phyloP scores from a whole-genome alignment of 192 early-diverging fungal species.

The Coemansia sp. region DNA sequence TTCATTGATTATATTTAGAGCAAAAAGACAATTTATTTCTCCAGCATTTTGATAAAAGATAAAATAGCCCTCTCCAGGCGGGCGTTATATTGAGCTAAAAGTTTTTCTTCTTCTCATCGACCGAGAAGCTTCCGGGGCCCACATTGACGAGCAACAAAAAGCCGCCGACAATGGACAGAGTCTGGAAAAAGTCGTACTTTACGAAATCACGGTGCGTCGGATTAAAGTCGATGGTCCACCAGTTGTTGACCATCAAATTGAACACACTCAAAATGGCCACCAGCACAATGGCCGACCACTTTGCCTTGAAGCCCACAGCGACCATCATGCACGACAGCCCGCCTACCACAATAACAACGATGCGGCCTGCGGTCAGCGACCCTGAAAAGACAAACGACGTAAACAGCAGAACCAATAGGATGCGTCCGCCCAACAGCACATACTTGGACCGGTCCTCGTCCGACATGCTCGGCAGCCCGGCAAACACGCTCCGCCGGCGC shows the following conservation, averaged over 20 bases:
- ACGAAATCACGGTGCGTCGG: constrained; percentile 87
- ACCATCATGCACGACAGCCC: constrained; percentile 86
- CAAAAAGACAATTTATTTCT: neutral
- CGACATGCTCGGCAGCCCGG: constrained; percentile 81
- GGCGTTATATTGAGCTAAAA: constrained; percentile 58
- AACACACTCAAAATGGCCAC: constrained; percentile 85
- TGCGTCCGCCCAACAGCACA: constrained; percentile 86
- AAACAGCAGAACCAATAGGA: constrained; percentile 92
- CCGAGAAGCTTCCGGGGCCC: constrained; percentile 86
- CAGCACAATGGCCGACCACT: constrained; percentile 92
- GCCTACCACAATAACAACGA: constrained; percentile 69
- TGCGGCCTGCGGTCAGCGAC: constrained; percentile 68
- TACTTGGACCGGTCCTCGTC: constrained; percentile 88
- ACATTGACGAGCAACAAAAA: constrained; percentile 91
- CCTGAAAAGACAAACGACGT: constrained; percentile 86
- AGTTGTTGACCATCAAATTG: constrained; percentile 95
- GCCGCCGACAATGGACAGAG: constrained; percentile 91
- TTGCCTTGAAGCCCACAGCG: constrained; percentile 96
- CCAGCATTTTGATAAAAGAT: neutral
- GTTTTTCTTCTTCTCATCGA: constrained; percentile 97
- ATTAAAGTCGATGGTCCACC: constrained; percentile 83
- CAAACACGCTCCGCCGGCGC: constrained; percentile 74
- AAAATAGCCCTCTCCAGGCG: neutral
- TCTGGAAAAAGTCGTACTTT: constrained; percentile 99
- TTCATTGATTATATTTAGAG: too few species aligned